A percentile compares a stretch with the other conserved stretches of the same genome.
Conservation (phyloP, 1,284 basidiomycete genomes). For the Puccinia horiana region DNA sequence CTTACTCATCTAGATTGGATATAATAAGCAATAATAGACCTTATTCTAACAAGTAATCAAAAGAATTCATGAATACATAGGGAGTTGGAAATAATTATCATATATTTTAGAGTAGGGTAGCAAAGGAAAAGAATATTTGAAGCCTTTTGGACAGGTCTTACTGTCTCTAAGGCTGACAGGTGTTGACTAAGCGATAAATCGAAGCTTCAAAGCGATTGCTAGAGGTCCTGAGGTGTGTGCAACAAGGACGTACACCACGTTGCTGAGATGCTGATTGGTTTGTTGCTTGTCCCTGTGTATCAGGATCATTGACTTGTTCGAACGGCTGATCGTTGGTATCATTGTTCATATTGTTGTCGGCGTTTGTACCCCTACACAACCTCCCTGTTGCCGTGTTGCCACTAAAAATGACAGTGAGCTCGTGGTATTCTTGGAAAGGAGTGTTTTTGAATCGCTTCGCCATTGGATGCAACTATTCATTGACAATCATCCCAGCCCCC, state of each 20-base stretch:
- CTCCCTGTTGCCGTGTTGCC: neutral
- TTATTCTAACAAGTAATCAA: too few species aligned
- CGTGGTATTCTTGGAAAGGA: neutral
- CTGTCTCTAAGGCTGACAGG: too few species aligned
- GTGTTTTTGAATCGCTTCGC: neutral
- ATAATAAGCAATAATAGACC: too few species aligned
- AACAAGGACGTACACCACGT: neutral
- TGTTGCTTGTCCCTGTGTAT: neutral
- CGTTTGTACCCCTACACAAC: neutral
- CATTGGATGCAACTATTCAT: neutral
- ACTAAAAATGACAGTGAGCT: neutral
- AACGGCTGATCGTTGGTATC: neutral
- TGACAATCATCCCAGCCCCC: neutral
- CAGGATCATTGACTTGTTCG: neutral
- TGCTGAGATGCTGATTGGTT: neutral
- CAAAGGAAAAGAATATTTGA: too few species aligned
- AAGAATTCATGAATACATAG: too few species aligned
- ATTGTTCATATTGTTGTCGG: too few species aligned
- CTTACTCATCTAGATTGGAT: too few species aligned
- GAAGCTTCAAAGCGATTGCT: slow-evolving; percentile 1
- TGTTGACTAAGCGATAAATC: neutral
- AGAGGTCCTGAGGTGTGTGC: neutral
- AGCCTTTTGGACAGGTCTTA: too few species aligned
- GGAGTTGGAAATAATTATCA: too few species aligned
- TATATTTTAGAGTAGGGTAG: too few species aligned